These are phyloP conservation scores for Podospora pseudocomata DNA, from an alignment of 495 filamentous ascomycete species.

Conservation along the genomic window DNA sequence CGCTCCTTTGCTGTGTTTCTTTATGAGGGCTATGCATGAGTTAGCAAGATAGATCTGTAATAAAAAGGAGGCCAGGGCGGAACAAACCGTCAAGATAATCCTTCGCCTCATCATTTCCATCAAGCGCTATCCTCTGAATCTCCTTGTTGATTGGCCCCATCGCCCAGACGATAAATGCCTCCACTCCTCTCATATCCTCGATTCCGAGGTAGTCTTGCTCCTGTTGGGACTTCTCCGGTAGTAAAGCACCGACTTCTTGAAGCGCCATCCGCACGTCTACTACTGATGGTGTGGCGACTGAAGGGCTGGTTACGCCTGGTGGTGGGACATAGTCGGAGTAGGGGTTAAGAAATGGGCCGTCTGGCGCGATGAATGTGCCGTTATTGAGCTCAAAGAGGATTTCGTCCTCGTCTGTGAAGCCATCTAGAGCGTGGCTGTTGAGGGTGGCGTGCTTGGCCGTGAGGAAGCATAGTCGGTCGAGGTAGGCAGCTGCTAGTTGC, in stretches of 20 bases:
- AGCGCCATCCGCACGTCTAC: constrained; percentile 81
- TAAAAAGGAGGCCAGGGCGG: background rate
- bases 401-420: constrained; percentile 25
- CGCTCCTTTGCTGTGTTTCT: constrained; percentile 74
- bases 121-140: constrained; percentile 60
- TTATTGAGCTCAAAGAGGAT: constrained; percentile 53
- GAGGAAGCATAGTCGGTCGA: constrained; percentile 61
- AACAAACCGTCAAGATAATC: constrained; percentile 66
- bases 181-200: constrained; percentile 72
- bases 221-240: constrained; percentile 50
- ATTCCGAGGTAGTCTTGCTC: constrained; percentile 40
- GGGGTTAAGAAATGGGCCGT: background rate
- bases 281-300: constrained; percentile 46
- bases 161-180: constrained; percentile 71
- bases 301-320: background rate
- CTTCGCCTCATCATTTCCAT: constrained; percentile 46
- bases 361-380: background rate
- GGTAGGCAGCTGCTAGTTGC: constrained; percentile 70
- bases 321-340: background rate
- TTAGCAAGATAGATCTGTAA: background rate
- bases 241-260: constrained; percentile 66
- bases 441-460: constrained; percentile 57
- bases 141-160: constrained; percentile 63
- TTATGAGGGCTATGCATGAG: constrained; percentile 57
- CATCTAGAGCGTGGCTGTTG: constrained; percentile 32